These are phyloP conservation scores for Globisporangium spiculum DNA, from an alignment of 352 stramenopile species.

Conservation along the genomic window DNA sequence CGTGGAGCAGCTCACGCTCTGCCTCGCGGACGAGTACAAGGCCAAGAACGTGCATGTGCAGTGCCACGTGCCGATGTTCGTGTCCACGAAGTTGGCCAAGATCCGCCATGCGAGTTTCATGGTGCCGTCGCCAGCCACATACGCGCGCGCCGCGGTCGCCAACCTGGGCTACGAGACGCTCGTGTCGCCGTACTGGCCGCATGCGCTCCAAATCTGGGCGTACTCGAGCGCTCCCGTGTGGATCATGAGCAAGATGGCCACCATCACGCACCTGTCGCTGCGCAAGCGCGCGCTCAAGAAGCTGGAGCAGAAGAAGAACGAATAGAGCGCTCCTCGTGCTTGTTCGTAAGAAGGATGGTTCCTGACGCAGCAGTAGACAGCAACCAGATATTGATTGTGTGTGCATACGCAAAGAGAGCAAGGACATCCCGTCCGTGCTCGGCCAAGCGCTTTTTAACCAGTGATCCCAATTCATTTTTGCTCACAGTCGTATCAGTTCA, in stretches of 20 bases:
- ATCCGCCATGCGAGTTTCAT: slow-evolving; percentile 94
- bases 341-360: not conserved
- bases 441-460: not conserved
- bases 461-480: not conserved
- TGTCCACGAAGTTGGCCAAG: slow-evolving; percentile 99
- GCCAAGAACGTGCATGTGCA: slow-evolving; percentile 93
- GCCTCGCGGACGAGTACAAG: slow-evolving; percentile 94
- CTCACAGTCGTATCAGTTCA: not conserved
- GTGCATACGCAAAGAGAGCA: not conserved
- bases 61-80: slow-evolving; percentile 98
- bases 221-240: slow-evolving; percentile 88
- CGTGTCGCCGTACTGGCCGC: slow-evolving; percentile 94
- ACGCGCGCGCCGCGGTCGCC: slow-evolving; percentile 89
- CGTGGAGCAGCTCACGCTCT: slow-evolving; percentile 96
- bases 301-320: slow-evolving; percentile 79
- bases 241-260: slow-evolving; percentile 75
- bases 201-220: slow-evolving; percentile 95
- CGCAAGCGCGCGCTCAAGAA: slow-evolving; percentile 88
- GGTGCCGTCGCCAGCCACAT: slow-evolving; percentile 90
- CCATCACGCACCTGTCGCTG: slow-evolving; percentile 76
- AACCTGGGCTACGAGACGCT: slow-evolving; percentile 93
- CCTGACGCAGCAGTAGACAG: not conserved
- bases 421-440: not conserved
- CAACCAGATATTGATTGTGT: not conserved
- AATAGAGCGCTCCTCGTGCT: slow-evolving; percentile 32